phyloP scores from a whole-genome alignment of 2,329 filamentous ascomycete species.

The Aureobasidium sp. region DNA sequence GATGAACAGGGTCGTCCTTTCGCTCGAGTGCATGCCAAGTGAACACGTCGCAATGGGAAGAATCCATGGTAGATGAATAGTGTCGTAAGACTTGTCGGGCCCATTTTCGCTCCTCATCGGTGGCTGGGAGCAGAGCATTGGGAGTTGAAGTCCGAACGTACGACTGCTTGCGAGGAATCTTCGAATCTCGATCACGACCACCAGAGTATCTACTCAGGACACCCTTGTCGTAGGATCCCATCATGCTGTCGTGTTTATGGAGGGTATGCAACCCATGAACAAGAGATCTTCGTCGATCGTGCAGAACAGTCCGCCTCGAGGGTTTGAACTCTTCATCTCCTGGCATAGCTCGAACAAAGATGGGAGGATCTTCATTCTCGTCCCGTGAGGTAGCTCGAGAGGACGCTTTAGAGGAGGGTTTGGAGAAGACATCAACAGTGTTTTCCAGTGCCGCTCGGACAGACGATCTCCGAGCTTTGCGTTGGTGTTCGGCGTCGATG shows the following conservation, averaged over 20 bases:
- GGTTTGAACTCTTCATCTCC: conserved; percentile 11
- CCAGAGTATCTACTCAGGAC: conserved; percentile 11
- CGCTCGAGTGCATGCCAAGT: conserved; percentile 13
- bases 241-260: conserved; percentile 5
- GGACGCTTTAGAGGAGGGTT: neutral
- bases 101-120: neutral
- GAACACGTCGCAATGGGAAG: conserved; percentile 4
- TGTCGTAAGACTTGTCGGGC: neutral
- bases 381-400: neutral
- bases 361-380: neutral
- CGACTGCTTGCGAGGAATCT: conserved; percentile 6
- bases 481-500: conserved; percentile 5
- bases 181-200: conserved; percentile 2
- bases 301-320: neutral
- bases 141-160: conserved; percentile 7
- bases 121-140: conserved; percentile 1
- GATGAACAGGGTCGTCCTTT: conserved; percentile 6
- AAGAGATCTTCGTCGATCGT: conserved; percentile 8
- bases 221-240: neutral
- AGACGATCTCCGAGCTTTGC: conserved; percentile 4
- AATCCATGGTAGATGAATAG: neutral
- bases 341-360: conserved; percentile 5
- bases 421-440: conserved; percentile 1
- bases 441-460: neutral
- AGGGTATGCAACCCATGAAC: conserved; percentile 4